Base-by-base conservation (phyloP, 164 flowering plant genomes). In the Piper longum region DNA sequence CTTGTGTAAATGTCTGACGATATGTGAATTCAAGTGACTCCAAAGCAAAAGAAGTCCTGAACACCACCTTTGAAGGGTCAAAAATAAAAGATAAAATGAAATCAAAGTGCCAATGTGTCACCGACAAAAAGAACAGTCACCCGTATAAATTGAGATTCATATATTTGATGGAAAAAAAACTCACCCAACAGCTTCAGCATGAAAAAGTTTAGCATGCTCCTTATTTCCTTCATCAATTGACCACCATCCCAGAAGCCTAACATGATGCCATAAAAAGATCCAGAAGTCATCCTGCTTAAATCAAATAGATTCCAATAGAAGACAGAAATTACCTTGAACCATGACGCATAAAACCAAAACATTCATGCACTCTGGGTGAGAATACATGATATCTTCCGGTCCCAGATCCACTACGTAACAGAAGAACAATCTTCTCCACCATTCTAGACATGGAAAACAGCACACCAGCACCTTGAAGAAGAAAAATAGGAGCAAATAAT, bases 221-320 rank as follows among this genome's bases (percentile, higher is more conserved):
- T 78, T 81, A 71, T 89, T 86, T 64, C 86, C 86, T 76, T 92
- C 98, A 74, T 92, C 98, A 75, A 89, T 87, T 43, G 96, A 89
- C 95, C 98, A 92, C 98, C 98, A 92, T 60, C 96, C 98, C 12
- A 92, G 82, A 57, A 92, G 74, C 81, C 96, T 92, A 73, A 57
- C 59, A 41, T 40, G 19, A 58, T 14, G 41, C 14, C 54, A 26
- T 39, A 7, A 44, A 42, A 45, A 17, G 48, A 41, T 42, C 54
- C 60, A 41, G 36, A 2, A 36, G 5, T 26, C 26, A 26, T 0
- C 12, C 12, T 16, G 26, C 5, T n/a, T 12, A 41, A 0, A 11
- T 26, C 13, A 4, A 3, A 56, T 16, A 9, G 39, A 56, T 56
- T 17, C 16, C 59, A 56, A 19, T 56, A 7, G 3, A 9, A 56